Evolutionary conservation across 2,329 filamentous ascomycete genomes (phyloP), one percentile per base, ranked within the genome.

Genomic region (Decorospora gaudefroyi): DNA sequence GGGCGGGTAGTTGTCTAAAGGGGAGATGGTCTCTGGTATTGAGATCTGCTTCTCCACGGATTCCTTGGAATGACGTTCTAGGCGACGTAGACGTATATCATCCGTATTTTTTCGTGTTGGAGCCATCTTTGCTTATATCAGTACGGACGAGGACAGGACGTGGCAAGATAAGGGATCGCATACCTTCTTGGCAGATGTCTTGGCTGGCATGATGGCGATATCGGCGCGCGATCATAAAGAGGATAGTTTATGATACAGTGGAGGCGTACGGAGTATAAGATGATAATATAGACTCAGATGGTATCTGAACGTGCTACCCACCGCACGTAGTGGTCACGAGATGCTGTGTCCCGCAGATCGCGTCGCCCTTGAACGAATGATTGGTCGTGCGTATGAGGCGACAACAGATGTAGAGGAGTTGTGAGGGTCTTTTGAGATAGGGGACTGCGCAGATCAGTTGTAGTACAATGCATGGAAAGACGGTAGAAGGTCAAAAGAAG

Each of bases 21-120:
- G 61, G 15, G 66, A 68, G 39, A 68, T 68, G 10, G 65, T 67
- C 36, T 69, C 66, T 6, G 67, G 61, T 37, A 68, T 69, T 9
- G 67, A 69, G 30, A 64, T 61, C 43, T 69, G 64, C 44, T 68
- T 68, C 23, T 61, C 58, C 22, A 68, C 57, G 10, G 65, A 63
- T 15, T 68, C 64, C 31, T 49, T 61, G 23, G 65, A 65, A 25
- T 46, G 50, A 23, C 57, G 57, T 31, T 52, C 53, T 46, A 61
- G 54, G 34, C 53, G 51, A 22, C 52, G 50, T 38, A 64, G 49
- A 44, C 55, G 51, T 16, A 64, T 62, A 21, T 67, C 59, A 32
- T 64, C 56, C 19, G 61, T 55, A 44, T 53, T 32, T 41, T 49
- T 55, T 17, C 57, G 55, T 35, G 58, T 63, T 32, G 65, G 58